These are phyloP conservation scores for Candida ficus DNA, from an alignment of 805 yeast genomes.

Conservation along the genomic window DNA sequence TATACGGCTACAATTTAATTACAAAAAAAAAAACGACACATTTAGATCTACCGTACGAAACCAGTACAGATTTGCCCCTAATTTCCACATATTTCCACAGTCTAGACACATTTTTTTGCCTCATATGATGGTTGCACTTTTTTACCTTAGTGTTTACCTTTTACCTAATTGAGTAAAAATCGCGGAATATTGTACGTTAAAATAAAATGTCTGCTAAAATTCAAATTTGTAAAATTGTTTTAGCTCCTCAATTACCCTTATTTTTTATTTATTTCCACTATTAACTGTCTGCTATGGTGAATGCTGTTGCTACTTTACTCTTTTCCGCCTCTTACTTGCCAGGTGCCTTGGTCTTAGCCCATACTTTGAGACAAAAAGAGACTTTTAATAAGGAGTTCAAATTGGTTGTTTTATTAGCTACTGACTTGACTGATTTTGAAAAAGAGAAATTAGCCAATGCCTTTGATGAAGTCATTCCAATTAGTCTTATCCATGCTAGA, in stretches of 20 bases:
- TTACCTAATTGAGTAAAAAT: conserved; percentile 2
- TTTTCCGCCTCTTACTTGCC: conserved; percentile 50
- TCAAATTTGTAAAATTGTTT: background rate
- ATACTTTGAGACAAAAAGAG: conserved; percentile 24
- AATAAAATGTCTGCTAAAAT: too few species aligned
- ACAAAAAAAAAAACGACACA: too few species aligned
- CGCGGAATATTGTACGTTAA: background rate
- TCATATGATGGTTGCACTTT: background rate
- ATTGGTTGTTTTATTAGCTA: conserved; percentile 20
- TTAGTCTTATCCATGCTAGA: conserved; percentile 21
- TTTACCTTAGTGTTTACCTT: conserved; percentile 3
- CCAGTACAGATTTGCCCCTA: too few species aligned
- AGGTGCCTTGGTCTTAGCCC: conserved; percentile 50
- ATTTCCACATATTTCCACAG: too few species aligned
- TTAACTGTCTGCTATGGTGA: conserved; percentile 11
- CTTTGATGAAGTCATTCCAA: conserved; percentile 26
- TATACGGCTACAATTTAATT: too few species aligned
- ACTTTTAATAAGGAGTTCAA: conserved; percentile 6
- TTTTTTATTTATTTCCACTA: background rate
- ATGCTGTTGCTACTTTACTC: conserved; percentile 43
- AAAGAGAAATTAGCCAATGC: conserved; percentile 10
- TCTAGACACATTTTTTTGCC: too few species aligned
- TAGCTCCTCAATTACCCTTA: background rate
- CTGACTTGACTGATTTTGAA: conserved; percentile 16
- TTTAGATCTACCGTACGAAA: too few species aligned